Conservation (phyloP, 441 rosid genomes). For the Flueggea neowawraea region DNA sequence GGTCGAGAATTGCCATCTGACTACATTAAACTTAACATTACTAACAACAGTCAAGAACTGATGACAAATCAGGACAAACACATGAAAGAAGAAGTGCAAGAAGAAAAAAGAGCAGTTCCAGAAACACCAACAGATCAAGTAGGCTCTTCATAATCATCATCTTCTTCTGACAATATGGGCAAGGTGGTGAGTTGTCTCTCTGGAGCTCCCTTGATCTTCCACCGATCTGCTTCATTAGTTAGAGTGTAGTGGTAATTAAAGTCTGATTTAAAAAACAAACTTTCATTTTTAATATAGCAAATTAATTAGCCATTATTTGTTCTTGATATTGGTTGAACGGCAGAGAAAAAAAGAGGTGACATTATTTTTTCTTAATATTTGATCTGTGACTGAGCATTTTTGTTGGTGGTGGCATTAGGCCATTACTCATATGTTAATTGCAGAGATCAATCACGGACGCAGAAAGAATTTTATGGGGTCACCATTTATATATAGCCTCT, state of each 20-base stretch:
- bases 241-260: not conserved
- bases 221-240: slow-evolving; percentile 16
- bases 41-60: not conserved
- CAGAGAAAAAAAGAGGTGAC: too few relatives aligned
- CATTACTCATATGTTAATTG: too few relatives aligned
- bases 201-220: slow-evolving; percentile 44
- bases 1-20: not conserved
- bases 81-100: not conserved
- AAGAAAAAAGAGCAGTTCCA: slow-evolving; percentile 12
- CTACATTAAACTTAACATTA: too few relatives aligned
- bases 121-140: not conserved
- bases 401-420: too few relatives aligned
- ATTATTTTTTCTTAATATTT: too few relatives aligned
- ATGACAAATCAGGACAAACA: not conserved
- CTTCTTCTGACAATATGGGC: slow-evolving; percentile 16
- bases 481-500: too few relatives aligned
- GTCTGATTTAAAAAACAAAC: not conserved
- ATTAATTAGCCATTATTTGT: too few relatives aligned
- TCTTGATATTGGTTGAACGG: too few relatives aligned
- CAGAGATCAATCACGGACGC: not conserved
- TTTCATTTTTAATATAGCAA: not conserved
- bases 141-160: slow-evolving; percentile 10
- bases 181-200: slow-evolving; percentile 12
- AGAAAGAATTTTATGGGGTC: too few relatives aligned
- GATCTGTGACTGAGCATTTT: too few relatives aligned